Base-by-base conservation (phyloP, 192 early-diverging fungal species). In the Neocallimastix lanati region DNA sequence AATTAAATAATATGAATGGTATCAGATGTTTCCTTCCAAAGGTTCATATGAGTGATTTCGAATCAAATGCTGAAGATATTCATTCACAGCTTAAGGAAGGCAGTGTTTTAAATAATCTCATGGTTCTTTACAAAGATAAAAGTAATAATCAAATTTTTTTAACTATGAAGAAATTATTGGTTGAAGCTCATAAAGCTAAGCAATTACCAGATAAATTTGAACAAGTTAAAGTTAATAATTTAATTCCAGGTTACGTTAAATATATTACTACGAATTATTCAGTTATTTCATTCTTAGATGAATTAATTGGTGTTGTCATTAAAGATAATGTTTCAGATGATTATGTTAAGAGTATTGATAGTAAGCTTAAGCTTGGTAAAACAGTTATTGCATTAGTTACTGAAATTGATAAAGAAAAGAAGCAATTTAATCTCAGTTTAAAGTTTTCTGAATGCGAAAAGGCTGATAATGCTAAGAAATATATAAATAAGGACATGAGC, bases 311-410 rank as follows among this genome's bases (percentile, higher is more conserved):
- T 67, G 50, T 67, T n/a, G 50, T n/a, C n/a, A 67, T 67, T 11
- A 67, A 67, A 11, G 50, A 67, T n/a, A 67, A 67, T n/a, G 50
- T 67, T 25, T 67, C 50, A 11, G 50, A 67, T 67, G 50, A 67
- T 67, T 67, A 67, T 67, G 50, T 67, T 67, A 67, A 67, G 6
- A 67, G n/a, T 67, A 16, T 67, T 67, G 50, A 67, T n/a, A 16
- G n/a, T n/a, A 67, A 67, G n/a, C 50, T 93, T 77, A 77, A 84
- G 29, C 78, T 78, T 28, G 88, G 91, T 77, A 94, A 96, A 82
- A 92, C 92, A 15, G 93, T 96, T 12, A 37, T 93, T 37, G 89
- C 88, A 13, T 82, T 79, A 33, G 85, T 96, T n/a, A 79, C 81
- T 77, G 82, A 80, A 33, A 83, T 93, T 30, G 89, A 94, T 30